Evolutionary conservation across 2,329 filamentous ascomycete genomes (phyloP), one percentile per base, ranked within the genome.

Genomic region (Emergomyces pasteurianus): DNA sequence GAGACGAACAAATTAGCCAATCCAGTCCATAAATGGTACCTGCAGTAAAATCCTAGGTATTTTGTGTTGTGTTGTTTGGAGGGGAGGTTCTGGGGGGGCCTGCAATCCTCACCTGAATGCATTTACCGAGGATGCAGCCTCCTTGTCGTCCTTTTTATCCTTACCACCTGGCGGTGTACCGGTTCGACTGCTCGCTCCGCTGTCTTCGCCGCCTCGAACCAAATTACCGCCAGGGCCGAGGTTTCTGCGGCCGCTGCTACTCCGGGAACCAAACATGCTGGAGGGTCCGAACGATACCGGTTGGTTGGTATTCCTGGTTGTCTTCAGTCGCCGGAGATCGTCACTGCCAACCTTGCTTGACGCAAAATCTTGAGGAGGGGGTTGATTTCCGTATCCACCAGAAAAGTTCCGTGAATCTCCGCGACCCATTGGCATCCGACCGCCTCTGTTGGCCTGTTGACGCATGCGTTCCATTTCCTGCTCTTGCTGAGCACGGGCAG

Each of bases 261-360:
- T 95, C 65, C 94, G 86, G n/a, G 88, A 89, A 65, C 84, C 86
- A 69, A 96, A 88, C 82, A 95, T 88, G 64, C 90, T 92, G 58
- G 88, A 87, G 14, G 94, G 92, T 36, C 90, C 92, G 65, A 97
- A 83, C 16, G 80, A 80, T 77, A 68, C 83, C 78, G 70, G 85
- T 74, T 76, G 84, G 81, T 75, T 86, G 76, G 81, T 84, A 65
- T 79, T 82, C 81, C 72, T 86, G 68, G 79, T 81, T 59, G 83
- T 81, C 61, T 74, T 74, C 47, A 99, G 83, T 68, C 90, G 89
- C 65, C 90, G 87, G 62, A 99, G 83, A 72, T 99, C 94, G 68
- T 96, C 92, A 79, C 90, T 91, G 63, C 86, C 89, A 66, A 99
- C 88, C 68, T 89, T 89, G 79, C 94, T 96, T 68, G 83, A 83